These are phyloP conservation scores for Acanthamoeba triangularis DNA, from an alignment of 208 protist genomes.

Conservation along the genomic window DNA sequence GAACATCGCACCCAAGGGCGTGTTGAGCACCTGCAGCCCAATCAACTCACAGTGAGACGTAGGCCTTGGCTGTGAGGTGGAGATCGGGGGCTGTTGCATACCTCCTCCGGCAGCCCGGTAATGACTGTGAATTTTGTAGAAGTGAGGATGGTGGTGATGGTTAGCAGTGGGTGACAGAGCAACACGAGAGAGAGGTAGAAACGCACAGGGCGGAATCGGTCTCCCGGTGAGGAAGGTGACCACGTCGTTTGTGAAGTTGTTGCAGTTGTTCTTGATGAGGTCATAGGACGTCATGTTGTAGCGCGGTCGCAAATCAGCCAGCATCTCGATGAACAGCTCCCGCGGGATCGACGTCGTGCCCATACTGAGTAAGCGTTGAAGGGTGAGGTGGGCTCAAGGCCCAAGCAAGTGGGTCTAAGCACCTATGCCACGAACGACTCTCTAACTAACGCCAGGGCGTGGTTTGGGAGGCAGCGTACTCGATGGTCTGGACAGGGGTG, in stretches of 20 bases:
- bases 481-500: conserved; percentile 72
- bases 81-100: not conserved
- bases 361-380: conserved; percentile 24
- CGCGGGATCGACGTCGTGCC: conserved; percentile 59
- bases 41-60: not conserved
- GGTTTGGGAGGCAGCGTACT: conserved; percentile 59
- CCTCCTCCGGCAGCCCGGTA: conserved; percentile 69
- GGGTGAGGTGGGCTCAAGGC: too few relatives aligned
- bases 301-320: conserved; percentile 7
- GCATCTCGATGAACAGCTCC: conserved; percentile 69
- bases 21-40: conserved; percentile 30
- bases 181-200: not conserved
- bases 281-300: conserved; percentile 77
- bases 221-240: conserved; percentile 66
- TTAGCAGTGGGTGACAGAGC: not conserved
- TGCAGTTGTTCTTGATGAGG: conserved; percentile 77
- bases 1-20: conserved; percentile 57
- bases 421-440: too few relatives aligned
- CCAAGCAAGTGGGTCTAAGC: too few relatives aligned
- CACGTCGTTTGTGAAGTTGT: conserved; percentile 76
- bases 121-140: not conserved
- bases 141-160: not conserved
- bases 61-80: not conserved
- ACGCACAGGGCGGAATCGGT: conserved; percentile 52
- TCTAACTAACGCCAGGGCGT: too few relatives aligned